Evolutionary conservation across 768 basidiomycete genomes (phyloP).

Genomic region (Amanita muscaria): DNA sequence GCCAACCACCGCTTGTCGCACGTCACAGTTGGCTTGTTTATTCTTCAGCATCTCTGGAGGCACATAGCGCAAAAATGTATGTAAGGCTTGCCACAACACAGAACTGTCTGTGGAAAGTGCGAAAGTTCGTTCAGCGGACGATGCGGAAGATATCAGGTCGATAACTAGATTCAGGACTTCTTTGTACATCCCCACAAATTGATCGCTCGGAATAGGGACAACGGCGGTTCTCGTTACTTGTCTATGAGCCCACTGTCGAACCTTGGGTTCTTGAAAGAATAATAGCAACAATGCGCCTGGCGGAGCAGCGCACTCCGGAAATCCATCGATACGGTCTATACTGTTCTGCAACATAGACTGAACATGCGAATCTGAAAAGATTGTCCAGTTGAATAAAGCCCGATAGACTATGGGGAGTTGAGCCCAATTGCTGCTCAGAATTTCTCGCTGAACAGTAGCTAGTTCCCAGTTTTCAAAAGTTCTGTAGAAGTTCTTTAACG

Average conservation of each 20-base stretch:
- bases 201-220: constrained; percentile 36
- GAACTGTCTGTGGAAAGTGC: constrained; percentile 28
- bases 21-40: constrained; percentile 27
- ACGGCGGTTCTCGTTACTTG: constrained; percentile 31
- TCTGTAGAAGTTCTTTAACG: constrained; percentile 49
- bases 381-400: constrained; percentile 49
- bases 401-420: constrained; percentile 48
- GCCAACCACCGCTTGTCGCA: constrained; percentile 46
- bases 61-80: constrained; percentile 39
- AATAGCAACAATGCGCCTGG: constrained; percentile 53
- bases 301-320: constrained; percentile 54
- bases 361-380: constrained; percentile 46
- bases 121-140: constrained; percentile 3
- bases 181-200: constrained; percentile 41
- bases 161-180: constrained; percentile 35
- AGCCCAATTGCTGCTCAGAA: no score
- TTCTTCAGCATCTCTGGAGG: constrained; percentile 35
- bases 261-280: constrained; percentile 35
- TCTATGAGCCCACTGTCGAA: constrained; percentile 53
- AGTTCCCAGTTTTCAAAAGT: constrained; percentile 65
- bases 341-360: constrained; percentile 29
- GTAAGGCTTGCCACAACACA: constrained; percentile 46
- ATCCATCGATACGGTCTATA: constrained; percentile 27
- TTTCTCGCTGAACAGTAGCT: constrained; percentile 34
- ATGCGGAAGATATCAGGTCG: constrained; percentile 17